Base-by-base conservation (phyloP, 768 basidiomycete species). In the Lentinula aciculospora region DNA sequence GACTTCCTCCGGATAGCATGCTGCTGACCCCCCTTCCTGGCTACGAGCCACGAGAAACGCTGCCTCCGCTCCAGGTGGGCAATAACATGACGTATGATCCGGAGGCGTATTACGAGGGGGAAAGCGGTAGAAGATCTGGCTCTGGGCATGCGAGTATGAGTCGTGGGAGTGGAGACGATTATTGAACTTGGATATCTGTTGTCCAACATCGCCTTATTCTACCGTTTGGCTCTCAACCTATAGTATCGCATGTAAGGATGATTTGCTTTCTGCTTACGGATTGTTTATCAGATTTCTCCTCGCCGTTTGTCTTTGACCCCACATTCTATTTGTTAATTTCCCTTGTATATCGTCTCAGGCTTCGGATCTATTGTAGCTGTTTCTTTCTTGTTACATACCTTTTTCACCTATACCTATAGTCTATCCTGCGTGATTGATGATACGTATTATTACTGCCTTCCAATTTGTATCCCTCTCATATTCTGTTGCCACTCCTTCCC, bases 1-100 rank as follows among this genome's bases (percentile, higher is more conserved):
- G 84, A 42, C 74, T 89, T 28, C 81, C 85, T 17, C 71, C 81
- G 29, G 80, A 83, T 64, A 88, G 84, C 69, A 88, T 84, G 25
- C 75, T 90, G 55, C 73, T 89, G 60, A 89, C 87, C 31, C 86
- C 88, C n/a, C 74, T 88, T 19, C 76, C 82, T 3, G 80, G 83
- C 21, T 86, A 85, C 63, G 77, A 79, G 59, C 37, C n/a, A 27
- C 54, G 54, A 32, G 54, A 56, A 55, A 61, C 36, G 51, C 48
- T 59, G 9, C 40, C 51, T 39, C 50, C 60, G 57, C 63, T 56
- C 32, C 29, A 28, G 27, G 61, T 7, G 48, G 60, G 28, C 53
- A 48, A 63, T 42, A 53, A 62, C 31, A 17, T 60, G 54, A 55
- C 58, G 9, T 72, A 68, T 51, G 53, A 50, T 27, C 44, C 54